Base-by-base conservation (phyloP, 2,329 filamentous ascomycete genomes). In the Amylocarpus encephaloides region DNA sequence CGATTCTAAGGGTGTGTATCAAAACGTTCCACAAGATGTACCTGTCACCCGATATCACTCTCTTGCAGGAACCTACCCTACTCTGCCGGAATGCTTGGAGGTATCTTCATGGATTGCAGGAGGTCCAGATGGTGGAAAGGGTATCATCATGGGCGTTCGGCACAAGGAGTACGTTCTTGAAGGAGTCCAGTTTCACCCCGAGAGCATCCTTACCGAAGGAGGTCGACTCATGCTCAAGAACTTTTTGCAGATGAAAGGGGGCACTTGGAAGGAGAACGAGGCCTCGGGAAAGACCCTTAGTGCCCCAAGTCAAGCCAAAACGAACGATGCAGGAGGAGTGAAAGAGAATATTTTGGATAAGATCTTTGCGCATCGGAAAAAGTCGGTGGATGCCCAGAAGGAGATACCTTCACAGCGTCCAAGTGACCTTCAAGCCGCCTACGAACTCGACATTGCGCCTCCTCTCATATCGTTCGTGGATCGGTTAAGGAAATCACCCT, bases 31-130 rank as follows among this genome's bases (percentile, higher is more conserved):
- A 3, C 85, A 94, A 64, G 80, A 82, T 32, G 77, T 98, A 16
- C 87, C 88, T 0, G 91, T 98, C 16, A 98, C 93, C 13, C 79
- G 93, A 56, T 98, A 98, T 66, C 93, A 98, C 70, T 98, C 94
- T 3, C 80, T 98, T 36, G 93, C 93, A 10, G 93, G 93, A 38
- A 95, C 90, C 1, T 86, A 93, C 60, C 79, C 87, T 34, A 95
- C 90, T 3, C 74, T 98, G 29, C 93, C 93, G 2, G 77, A 86
- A 26, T 88, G 82, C 55, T 78, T 98, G 38, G 89, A 98, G 67
- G 81, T 97, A 6, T 89, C 89, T 1, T 95, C 93, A 40, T 95
- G 89, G 85, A 89, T 93, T 48, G 78, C 83, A 30, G 81, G 81
- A 57, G 82, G 84, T n/a, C 72, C 74, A 13, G 87, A 91, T 64